These are phyloP conservation scores for Astrothelium macrocarpum DNA, from an alignment of 495 filamentous ascomycete species.

Conservation along the genomic window DNA sequence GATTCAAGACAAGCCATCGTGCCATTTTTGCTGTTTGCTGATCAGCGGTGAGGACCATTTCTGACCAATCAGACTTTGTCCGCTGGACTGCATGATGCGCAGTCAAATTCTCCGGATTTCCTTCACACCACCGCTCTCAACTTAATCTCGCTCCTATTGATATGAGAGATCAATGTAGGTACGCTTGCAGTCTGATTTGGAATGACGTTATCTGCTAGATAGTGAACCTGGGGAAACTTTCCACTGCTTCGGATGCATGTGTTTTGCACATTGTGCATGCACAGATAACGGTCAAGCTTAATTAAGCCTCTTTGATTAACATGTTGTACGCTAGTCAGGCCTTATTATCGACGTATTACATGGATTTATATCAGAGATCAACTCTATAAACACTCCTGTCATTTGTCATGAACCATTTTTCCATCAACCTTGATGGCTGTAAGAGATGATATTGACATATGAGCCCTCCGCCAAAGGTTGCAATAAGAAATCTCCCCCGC, in stretches of 20 bases:
- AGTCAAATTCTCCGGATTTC: not conserved
- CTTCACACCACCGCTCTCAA: not conserved
- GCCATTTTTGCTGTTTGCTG: not conserved
- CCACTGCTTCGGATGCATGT: not conserved
- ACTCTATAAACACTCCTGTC: no score
- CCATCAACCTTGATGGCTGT: no score
- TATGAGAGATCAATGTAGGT: not conserved
- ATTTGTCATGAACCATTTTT: no score
- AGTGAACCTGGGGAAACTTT: no score
- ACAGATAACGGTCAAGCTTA: no score
- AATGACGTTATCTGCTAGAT: no score
- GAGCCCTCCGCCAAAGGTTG: no score
- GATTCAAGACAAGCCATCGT: not conserved
- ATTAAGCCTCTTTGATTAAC: not conserved
- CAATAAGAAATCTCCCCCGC: no score
- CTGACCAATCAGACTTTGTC: not conserved
- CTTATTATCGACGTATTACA: not conserved
- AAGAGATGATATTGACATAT: no score
- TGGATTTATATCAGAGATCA: no score
- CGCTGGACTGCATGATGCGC: not conserved
- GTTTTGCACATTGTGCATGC: not conserved
- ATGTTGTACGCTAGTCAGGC: not conserved
- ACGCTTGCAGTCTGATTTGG: not conserved
- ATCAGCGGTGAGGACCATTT: not conserved
- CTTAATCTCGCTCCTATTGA: not conserved